These are phyloP conservation scores for Cairneyella variabilis DNA, from an alignment of 495 filamentous ascomycete genomes.

Conservation along the genomic window DNA sequence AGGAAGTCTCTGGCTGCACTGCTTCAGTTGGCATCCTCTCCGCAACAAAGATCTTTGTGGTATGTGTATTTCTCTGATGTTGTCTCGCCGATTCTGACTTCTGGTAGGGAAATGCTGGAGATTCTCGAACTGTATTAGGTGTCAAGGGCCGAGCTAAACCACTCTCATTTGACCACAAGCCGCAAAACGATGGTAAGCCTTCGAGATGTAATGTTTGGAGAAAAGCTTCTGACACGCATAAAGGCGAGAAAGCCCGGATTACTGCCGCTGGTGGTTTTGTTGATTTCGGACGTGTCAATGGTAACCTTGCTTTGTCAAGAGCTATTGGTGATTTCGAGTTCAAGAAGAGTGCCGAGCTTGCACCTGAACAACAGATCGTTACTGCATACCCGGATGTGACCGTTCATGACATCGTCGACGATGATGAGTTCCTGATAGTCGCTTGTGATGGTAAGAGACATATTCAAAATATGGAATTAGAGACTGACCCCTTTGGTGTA, in stretches of 20 bases:
- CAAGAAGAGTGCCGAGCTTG: constrained; percentile 96
- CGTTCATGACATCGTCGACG: constrained; percentile 80
- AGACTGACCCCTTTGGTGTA: constrained; percentile 31
- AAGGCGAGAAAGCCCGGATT: constrained; percentile 95
- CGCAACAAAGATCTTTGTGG: constrained; percentile 89
- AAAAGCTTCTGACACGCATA: constrained; percentile 18
- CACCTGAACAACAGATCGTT: constrained; percentile 96
- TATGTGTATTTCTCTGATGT: constrained; percentile 48
- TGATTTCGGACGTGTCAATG: constrained; percentile 97
- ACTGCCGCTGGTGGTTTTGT: constrained; percentile 95
- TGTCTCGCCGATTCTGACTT: not conserved
- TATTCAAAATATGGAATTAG: not conserved
- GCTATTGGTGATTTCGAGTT: constrained; percentile 99
- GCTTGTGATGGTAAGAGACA: constrained; percentile 83
- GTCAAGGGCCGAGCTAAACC: constrained; percentile 96
- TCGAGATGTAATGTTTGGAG: not conserved
- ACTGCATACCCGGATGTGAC: constrained; percentile 94
- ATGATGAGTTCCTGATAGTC: constrained; percentile 96
- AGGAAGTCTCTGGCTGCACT: constrained; percentile 97
- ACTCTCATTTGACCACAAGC: constrained; percentile 96
- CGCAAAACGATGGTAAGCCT: constrained; percentile 85
- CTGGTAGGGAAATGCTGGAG: constrained; percentile 88
- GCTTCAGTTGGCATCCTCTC: constrained; percentile 86
- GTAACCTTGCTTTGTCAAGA: constrained; percentile 94
- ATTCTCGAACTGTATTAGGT: constrained; percentile 89